These are phyloP conservation scores for Ceratocystis colombiana DNA, from an alignment of 2,329 filamentous ascomycete genomes.

Conservation along the genomic window DNA sequence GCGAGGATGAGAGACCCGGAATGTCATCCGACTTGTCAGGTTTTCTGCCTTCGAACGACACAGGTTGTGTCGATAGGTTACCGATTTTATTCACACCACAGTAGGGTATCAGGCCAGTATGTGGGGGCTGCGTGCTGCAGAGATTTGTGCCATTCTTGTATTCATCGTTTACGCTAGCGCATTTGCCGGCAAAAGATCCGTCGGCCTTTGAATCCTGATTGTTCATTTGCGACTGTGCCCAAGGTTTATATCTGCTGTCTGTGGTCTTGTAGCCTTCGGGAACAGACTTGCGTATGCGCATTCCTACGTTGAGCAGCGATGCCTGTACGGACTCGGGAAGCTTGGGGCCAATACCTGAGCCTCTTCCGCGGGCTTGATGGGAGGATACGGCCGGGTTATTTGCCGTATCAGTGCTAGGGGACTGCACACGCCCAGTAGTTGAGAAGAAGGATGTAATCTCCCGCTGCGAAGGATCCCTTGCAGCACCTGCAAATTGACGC, in stretches of 20 bases:
- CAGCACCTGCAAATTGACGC: conserved; percentile 51
- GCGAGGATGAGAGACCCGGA: conserved; percentile 45
- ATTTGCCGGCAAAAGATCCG: too few species aligned
- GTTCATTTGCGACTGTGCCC: neutral
- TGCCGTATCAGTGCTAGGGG: neutral
- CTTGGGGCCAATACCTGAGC: conserved; percentile 32
- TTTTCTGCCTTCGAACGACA: conserved; percentile 30
- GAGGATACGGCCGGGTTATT: conserved; percentile 29
- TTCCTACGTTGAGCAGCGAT: conserved; percentile 81
- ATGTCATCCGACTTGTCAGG: conserved; percentile 29
- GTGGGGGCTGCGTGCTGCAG: conserved; percentile 30
- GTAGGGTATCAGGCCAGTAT: conserved; percentile 63
- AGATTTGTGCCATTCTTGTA: too few species aligned
- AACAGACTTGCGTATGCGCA: conserved; percentile 87
- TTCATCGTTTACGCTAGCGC: too few species aligned
- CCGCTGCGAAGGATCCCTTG: conserved; percentile 48
- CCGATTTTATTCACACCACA: conserved; percentile 71
- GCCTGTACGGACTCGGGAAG: conserved; percentile 62
- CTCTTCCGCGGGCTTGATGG: conserved; percentile 27
- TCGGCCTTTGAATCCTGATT: too few species aligned
- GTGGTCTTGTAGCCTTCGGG: conserved; percentile 84
- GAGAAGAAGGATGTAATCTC: conserved; percentile 57
- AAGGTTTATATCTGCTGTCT: conserved; percentile 12
- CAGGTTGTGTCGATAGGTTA: conserved; percentile 52
- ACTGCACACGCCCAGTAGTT: conserved; percentile 25